phyloP scores from a whole-genome alignment of 1,139 yeast species.

The Blastobotrys malaysiensis region DNA sequence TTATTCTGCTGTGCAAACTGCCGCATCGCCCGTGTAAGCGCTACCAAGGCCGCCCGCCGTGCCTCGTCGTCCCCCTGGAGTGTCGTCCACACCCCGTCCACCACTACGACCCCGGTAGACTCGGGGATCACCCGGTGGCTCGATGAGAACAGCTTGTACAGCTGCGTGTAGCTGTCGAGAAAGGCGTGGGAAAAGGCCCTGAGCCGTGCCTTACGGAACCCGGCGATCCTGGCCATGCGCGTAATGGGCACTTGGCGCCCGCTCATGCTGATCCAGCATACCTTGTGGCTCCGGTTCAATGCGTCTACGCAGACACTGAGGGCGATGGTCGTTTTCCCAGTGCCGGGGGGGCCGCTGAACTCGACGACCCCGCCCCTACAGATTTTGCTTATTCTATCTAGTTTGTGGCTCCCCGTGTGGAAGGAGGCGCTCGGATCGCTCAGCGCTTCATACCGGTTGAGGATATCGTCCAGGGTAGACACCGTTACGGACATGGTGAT shows the following conservation, averaged over 20 bases:
- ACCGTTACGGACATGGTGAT: not conserved
- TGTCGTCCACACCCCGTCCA: not conserved
- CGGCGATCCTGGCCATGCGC: constrained; percentile 4
- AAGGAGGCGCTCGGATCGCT: constrained; percentile 6
- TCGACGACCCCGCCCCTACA: constrained; percentile 18
- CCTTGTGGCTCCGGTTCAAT: constrained; percentile 14
- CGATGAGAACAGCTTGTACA: not conserved
- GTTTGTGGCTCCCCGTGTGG: constrained; percentile 7
- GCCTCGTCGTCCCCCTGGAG: not conserved
- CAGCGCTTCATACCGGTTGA: constrained; percentile 10
- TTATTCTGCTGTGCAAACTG: constrained; percentile 6
- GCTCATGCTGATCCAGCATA: constrained; percentile 19
- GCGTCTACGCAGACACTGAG: constrained; percentile 72
- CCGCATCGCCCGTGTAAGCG: constrained; percentile 8
- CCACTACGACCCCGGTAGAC: not conserved
- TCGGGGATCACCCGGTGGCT: not conserved
- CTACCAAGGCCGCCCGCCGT: constrained; percentile 1
- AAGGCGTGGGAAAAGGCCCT: not conserved
- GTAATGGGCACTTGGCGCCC: constrained; percentile 11
- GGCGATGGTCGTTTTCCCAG: constrained; percentile 83
- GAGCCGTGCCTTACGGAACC: not conserved
- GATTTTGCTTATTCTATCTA: constrained; percentile 10
- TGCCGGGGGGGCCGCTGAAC: constrained; percentile 72
- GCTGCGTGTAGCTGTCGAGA: not conserved
- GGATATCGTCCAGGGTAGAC: constrained; percentile 8